Evolutionary conservation across 352 stramenopile species (phyloP), one percentile per base, ranked within the genome.

Genomic region (Pythium chondricola): DNA sequence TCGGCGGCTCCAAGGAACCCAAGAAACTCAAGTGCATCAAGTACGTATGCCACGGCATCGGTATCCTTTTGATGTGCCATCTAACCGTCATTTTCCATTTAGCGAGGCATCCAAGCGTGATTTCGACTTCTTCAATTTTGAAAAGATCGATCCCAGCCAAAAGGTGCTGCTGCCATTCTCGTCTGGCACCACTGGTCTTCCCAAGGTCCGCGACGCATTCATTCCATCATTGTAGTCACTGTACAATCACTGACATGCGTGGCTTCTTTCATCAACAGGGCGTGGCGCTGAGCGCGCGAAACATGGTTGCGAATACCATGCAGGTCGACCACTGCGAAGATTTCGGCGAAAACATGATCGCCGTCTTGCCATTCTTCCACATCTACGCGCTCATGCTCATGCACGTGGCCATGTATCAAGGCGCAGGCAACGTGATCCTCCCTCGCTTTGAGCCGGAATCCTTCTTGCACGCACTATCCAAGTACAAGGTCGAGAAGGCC

Each of bases 351-450:
- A 63, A 73, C 33, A 73, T 69, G 20, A 52, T 96, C 16, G 70
- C 59, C 0, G 44, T 93, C 30, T 67, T 98, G 27, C 93, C 95
- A 16, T 97, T 98, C 48, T 98, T 96, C 72, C 93, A 98, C 56
- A 98, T 98, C 50, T 98, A 97, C 63, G 90, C 85, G 45, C 71
- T 87, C 21, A 78, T 85, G 39, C 65, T 93, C 20, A 55, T 96
- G 22, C 67, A 98, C 26, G 72, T 93, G 48, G 72, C 70, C 17
- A 67, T 92, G 25, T 88, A 83, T 58, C 77, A 88, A 61, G 85
- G 85, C 11, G 53, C 73, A 27, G 76, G 78, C 6, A 69, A 95
- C 10, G 80, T 98, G 16, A 87, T 96, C 7, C 79, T 96, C 18
- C 86, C 80, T 25, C 62, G 76, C 8, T 98, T 97, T 60, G 85